A percentile compares a stretch with the other conserved stretches of the same genome.
Evolutionary conservation across 192 early-diverging fungal genomes (phyloP).

Genomic region (Backusella parvicylindrica): DNA sequence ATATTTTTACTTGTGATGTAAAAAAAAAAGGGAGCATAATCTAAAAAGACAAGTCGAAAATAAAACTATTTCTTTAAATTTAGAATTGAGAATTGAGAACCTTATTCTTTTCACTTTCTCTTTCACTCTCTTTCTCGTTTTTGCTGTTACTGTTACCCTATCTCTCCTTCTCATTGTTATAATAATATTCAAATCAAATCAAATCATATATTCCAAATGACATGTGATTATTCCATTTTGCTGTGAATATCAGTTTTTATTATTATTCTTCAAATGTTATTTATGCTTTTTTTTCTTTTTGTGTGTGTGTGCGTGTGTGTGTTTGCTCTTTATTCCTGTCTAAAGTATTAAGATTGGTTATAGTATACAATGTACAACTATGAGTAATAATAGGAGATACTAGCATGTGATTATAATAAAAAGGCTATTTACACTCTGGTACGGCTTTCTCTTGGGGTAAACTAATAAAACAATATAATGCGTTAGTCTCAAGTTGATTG

Average conservation of each 20-base stretch:
- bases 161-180: too few relatives aligned
- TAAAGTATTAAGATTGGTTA: neutral
- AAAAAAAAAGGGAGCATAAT: neutral
- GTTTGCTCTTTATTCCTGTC: neutral
- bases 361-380: neutral
- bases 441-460: slow-evolving; percentile 27
- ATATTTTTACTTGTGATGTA: neutral
- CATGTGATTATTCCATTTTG: neutral
- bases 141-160: neutral
- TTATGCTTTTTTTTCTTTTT: neutral
- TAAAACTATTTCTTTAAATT: neutral
- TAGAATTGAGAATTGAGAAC: neutral
- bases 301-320: neutral
- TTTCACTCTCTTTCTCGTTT: neutral
- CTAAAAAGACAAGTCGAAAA: neutral
- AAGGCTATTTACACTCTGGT: slow-evolving; percentile 21
- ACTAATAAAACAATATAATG: neutral
- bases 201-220: neutral
- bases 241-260: neutral
- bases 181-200: too few relatives aligned
- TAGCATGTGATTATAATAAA: slow-evolving; percentile 9
- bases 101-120: neutral
- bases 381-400: neutral
- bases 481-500: neutral
- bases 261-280: neutral